A percentile compares a stretch with the other conserved stretches of the same genome.
These are phyloP conservation scores for Amylocarpus encephaloides DNA, from an alignment of 2,329 filamentous ascomycete genomes.

Conservation along the genomic window DNA sequence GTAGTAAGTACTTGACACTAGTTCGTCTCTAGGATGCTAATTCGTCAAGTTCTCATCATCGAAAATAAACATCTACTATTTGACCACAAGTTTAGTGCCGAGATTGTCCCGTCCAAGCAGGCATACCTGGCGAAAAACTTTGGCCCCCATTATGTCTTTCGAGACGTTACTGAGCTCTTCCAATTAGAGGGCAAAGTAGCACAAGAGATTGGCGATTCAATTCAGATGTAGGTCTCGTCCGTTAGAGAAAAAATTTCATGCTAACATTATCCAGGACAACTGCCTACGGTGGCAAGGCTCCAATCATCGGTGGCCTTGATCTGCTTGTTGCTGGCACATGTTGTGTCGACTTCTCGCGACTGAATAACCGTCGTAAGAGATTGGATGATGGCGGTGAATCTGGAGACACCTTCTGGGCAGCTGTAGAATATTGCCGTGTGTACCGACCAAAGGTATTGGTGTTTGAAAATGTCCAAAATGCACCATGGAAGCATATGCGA, in stretches of 20 bases:
- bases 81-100: constrained; percentile 54
- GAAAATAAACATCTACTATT: constrained; percentile 23
- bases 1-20: constrained; percentile 32
- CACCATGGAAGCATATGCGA: constrained; percentile 46
- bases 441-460: constrained; percentile 58
- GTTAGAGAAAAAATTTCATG: constrained; percentile 8
- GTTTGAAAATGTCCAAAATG: constrained; percentile 62
- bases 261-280: constrained; percentile 45
- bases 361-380: constrained; percentile 53
- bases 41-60: neutral
- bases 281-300: constrained; percentile 54
- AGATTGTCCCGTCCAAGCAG: constrained; percentile 59
- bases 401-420: constrained; percentile 55
- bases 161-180: constrained; percentile 51
- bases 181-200: constrained; percentile 31
- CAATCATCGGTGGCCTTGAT: constrained; percentile 53
- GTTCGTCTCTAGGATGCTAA: no score
- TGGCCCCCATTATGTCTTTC: constrained; percentile 44
- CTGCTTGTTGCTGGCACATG: constrained; percentile 67
- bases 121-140: constrained; percentile 58
- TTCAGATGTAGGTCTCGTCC: constrained; percentile 41
- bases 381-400: constrained; percentile 56
- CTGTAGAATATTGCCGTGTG: constrained; percentile 49
- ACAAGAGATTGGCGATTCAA: neutral
- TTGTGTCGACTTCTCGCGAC: constrained; percentile 65